Conservation (phyloP, 306 rosid genomes). For the Gynostemma pentaphyllum region DNA sequence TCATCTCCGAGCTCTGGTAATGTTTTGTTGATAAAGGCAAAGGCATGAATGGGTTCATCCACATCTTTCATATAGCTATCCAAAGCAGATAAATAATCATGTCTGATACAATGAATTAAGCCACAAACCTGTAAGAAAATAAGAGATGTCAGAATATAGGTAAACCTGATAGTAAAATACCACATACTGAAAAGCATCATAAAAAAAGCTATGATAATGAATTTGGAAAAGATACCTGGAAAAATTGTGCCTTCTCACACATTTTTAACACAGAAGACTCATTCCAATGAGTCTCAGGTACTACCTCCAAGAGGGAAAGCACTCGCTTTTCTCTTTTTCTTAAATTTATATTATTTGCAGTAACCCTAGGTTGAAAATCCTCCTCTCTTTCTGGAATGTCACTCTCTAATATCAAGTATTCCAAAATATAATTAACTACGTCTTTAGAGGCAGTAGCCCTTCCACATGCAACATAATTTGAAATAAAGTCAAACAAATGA, state of each 20-base stretch:
- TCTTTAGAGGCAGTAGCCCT: constrained; percentile 56
- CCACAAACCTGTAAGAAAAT: constrained; percentile 66
- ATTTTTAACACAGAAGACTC: constrained; percentile 53
- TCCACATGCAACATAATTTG: constrained; percentile 64
- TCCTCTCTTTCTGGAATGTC: neutral
- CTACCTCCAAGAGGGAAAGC: constrained; percentile 70
- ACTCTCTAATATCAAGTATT: constrained; percentile 54
- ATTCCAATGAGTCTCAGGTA: constrained; percentile 77
- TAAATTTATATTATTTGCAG: constrained; percentile 27
- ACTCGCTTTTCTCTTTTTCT: constrained; percentile 77
- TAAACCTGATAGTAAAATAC: neutral
- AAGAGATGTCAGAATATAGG: neutral
- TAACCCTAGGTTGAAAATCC: constrained; percentile 22
- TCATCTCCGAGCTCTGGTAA: constrained; percentile 39
- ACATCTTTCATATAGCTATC: constrained; percentile 83
- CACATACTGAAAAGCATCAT: constrained; percentile 7
- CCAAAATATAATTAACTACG: constrained; percentile 58
- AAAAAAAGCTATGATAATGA: constrained; percentile 5
- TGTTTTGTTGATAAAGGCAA: constrained; percentile 65
- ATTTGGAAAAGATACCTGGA: constrained; percentile 39
- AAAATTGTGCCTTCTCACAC: constrained; percentile 63
- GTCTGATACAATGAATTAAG: constrained; percentile 57
- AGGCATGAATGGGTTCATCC: constrained; percentile 79
- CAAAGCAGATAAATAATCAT: constrained; percentile 66
- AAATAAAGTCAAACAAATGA: constrained; percentile 66